Base-by-base conservation (phyloP, 164 flowering plant genomes). In the Aristolochia contorta region DNA sequence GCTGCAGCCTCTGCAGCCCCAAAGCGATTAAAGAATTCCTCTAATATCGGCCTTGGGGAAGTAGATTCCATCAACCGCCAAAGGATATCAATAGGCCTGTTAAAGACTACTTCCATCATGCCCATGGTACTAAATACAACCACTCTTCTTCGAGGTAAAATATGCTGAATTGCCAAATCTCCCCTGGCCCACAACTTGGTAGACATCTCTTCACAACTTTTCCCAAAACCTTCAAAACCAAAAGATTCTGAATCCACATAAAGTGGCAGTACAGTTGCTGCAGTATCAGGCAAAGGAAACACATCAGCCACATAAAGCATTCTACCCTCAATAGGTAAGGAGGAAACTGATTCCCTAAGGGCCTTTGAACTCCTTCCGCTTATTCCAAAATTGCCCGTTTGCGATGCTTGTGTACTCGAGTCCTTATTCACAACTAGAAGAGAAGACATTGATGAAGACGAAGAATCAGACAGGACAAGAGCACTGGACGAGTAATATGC, bases 1-100 rank as follows among this genome's bases (percentile, higher is more conserved):
- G 97, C 87, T 73, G 99, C 92, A 52, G 96, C 95, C 72, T 93
- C 99, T 54, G 88, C 96, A 62, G 92, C 86, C 66, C 97, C 99
- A 84, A 86, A 90, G 57, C 95, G 92, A 69, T 78, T 80, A 58
- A 91, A 94, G 65, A 94, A 94, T 57, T 91, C 97, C 59, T 94
- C 97, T 54, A 94, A 65, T n/a, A 77, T 59, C 56, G 93, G 72
- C 75, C 95, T 82, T 55, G 96, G 86, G 12, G 83, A 73, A 64
- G 69, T 90, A 63, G 89, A 84, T 63, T 94, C 99, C 16, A 94
- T 66, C 64, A 94, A 61, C 75, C 87, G 76, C 64, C 85, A 81
- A 60, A 94, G 70, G 60, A 94, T 82, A 74, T 94, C 99, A 54
- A 94, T 87, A 33, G 99, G 97, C 67, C 99, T 73, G 69, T 94